Evolutionary conservation across 306 rosid genomes (phyloP).

Genomic region (Aeschynomene evenia): DNA sequence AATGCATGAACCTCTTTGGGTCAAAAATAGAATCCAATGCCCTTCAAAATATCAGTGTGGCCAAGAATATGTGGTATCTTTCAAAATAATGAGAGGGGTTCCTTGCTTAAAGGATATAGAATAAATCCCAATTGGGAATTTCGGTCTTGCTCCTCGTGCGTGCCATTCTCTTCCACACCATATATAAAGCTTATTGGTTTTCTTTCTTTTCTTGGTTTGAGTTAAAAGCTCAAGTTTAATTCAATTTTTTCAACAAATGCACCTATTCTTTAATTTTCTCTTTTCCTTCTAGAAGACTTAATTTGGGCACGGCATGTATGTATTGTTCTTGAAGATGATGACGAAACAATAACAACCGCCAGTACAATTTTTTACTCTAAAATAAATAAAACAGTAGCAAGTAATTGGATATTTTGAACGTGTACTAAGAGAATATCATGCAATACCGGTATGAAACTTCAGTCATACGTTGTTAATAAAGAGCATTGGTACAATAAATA

Average conservation of each 20-base stretch:
- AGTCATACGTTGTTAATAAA: background rate
- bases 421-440: background rate
- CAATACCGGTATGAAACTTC: background rate
- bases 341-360: background rate
- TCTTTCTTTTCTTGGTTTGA: background rate
- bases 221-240: conserved; percentile 4
- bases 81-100: background rate
- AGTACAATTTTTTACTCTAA: background rate
- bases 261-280: background rate
- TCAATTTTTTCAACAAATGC: background rate
- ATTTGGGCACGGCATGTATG: conserved; percentile 15
- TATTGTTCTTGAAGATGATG: background rate
- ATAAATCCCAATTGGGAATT: conserved; percentile 6
- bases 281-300: background rate
- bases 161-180: conserved; percentile 6
- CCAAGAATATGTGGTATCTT: conserved; percentile 12
- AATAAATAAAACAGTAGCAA: background rate
- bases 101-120: background rate
- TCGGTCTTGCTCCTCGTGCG: background rate
- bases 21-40: conserved; percentile 45
- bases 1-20: conserved; percentile 41
- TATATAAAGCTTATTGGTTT: background rate
- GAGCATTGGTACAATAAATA: too few species aligned
- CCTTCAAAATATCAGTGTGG: conserved; percentile 21
- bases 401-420: background rate